A percentile compares a stretch with the other conserved stretches of the same genome.
Evolutionary conservation across 352 stramenopile species (phyloP).

Genomic region (Bremia lactucae): DNA sequence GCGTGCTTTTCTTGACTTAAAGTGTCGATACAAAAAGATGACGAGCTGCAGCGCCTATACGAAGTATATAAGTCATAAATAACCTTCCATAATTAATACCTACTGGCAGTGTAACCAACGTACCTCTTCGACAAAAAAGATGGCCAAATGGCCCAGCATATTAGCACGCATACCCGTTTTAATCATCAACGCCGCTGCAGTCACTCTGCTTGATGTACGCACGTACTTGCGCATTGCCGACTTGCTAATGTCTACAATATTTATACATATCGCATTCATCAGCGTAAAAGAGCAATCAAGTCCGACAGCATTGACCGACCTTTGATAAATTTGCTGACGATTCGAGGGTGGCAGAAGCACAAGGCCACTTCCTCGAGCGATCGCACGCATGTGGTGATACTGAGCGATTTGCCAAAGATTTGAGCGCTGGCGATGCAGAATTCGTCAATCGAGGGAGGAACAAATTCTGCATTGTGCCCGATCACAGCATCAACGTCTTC

Average conservation of each 20-base stretch:
- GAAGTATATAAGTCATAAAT: too few relatives aligned
- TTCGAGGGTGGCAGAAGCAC: conserved; percentile 33
- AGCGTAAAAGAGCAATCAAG: too few relatives aligned
- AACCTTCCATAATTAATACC: too few relatives aligned
- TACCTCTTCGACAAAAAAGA: conserved; percentile 81
- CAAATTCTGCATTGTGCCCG: conserved; percentile 40
- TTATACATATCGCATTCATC: too few relatives aligned
- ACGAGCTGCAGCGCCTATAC: conserved; percentile 55
- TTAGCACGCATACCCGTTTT: conserved; percentile 74
- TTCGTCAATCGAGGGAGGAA: conserved; percentile 38
- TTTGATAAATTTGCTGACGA: conserved; percentile 77
- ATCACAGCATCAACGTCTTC: conserved; percentile 24
- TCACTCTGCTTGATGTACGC: conserved; percentile 46
- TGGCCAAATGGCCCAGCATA: conserved; percentile 59
- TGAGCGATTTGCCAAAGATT: conserved; percentile 68
- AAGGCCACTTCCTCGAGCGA: conserved; percentile 64
- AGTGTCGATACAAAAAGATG: conserved; percentile 59
- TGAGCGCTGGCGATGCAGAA: conserved; percentile 44
- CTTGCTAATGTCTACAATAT: conserved; percentile 59
- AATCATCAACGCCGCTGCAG: conserved; percentile 47
- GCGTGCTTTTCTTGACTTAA: conserved; percentile 26
- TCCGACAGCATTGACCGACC: conserved; percentile 18
- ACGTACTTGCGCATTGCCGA: conserved; percentile 68
- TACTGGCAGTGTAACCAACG: conserved; percentile 3
- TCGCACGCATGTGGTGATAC: conserved; percentile 69